Base-by-base conservation (phyloP, 805 yeast species). In the Kodamaea kakaduensis region DNA sequence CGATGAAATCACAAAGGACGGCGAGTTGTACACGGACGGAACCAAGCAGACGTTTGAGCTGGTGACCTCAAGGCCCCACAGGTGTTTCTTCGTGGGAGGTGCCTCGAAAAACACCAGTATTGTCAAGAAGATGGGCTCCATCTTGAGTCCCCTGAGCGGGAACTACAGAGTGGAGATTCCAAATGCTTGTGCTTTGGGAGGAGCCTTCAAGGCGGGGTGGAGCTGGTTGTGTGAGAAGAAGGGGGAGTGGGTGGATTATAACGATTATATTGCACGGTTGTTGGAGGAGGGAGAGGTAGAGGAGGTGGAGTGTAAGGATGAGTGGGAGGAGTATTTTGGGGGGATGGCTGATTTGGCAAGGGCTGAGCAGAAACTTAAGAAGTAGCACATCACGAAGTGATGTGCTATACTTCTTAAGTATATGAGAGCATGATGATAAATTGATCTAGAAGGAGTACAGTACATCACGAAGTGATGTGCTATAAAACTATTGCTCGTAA, bases 171-270 rank as follows among this genome's bases (percentile, higher is more conserved):
- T 83, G 24, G 88, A 84, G 49, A 75, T 85, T 31, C 78, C 90
- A 6, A 88, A 88, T 59, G 93, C 96, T 1, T 88, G 96, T 69
- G 96, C 96, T 0, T 58, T 85, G 22, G 96, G 96, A 17, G 95
- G 96, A 3, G 90, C 94, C 26, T 84, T 73, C 60, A 83, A 84
- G 53, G 90, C 95, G 1, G 65, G 80, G 31, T 87, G 94, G 94
- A 74, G 85, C 24, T 59, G 55, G 38, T 43, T 51, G 36, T 60
- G 60, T 38, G 71, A 64, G 41, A 21, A 37, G 16, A 44, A 49
- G 13, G 47, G 47, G 7, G 38, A 51, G 10, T 70, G 60, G 71
- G 61, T 57, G 49, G 64, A 37, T 65, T 81, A 66, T 52, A 59
- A 60, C 69, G 47, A 62, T 48, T 52, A 60, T 52, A 38, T 71